Conservation (phyloP, 495 filamentous ascomycete genomes). For the Talaromyces thailandensis region DNA sequence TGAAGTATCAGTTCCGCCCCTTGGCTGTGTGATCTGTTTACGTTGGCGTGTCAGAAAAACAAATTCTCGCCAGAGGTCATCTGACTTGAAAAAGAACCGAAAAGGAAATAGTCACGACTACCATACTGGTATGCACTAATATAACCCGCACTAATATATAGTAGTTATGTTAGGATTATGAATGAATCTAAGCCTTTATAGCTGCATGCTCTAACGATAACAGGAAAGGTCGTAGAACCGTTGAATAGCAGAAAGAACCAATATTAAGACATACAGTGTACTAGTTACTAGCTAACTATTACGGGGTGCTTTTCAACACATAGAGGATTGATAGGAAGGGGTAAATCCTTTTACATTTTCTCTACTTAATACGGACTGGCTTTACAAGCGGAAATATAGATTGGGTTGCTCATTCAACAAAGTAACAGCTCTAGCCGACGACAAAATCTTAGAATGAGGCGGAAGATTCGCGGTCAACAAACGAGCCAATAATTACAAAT, state of each 20-base stretch:
- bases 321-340: no score
- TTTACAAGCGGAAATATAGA: no score
- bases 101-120: slow-evolving; percentile 25
- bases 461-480: no score
- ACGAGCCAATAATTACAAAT: no score
- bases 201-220: not conserved
- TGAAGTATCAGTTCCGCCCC: not conserved
- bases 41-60: not conserved
- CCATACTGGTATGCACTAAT: not conserved
- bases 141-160: no score
- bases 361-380: no score
- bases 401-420: no score
- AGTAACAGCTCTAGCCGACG: no score
- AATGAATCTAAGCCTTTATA: not conserved
- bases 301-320: no score
- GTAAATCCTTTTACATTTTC: no score
- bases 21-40: not conserved
- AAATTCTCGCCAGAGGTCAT: not conserved
- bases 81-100: not conserved
- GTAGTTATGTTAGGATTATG: not conserved
- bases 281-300: no score
- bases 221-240: not conserved
- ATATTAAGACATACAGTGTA: not conserved
- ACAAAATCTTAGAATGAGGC: no score
- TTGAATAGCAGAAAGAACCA: not conserved